Conservation (phyloP, 2,329 filamentous ascomycete genomes). For the Scedosporium dehoogii region DNA sequence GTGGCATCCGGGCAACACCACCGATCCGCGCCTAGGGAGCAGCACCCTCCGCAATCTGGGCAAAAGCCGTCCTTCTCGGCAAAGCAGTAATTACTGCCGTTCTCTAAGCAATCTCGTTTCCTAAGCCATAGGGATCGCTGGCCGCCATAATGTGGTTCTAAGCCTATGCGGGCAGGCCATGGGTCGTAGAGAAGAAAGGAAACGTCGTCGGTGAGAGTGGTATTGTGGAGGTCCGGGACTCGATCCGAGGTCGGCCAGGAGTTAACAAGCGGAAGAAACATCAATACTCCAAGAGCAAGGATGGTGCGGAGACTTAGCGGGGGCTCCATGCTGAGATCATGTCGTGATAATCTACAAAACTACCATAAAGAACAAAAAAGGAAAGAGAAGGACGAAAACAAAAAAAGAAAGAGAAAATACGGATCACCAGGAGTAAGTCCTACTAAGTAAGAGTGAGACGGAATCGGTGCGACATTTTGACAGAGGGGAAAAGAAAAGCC, state of each 20-base stretch:
- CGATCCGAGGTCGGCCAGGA: background rate
- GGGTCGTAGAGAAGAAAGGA: background rate
- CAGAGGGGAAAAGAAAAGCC: background rate
- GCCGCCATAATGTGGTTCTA: background rate
- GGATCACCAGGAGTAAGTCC: background rate
- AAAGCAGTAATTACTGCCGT: conserved; percentile 10
- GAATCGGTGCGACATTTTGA: background rate
- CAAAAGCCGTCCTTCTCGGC: conserved; percentile 7
- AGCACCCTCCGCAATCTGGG: conserved; percentile 9
- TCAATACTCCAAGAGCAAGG: background rate
- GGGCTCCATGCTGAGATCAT: background rate
- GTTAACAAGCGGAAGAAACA: background rate
- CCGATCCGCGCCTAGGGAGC: conserved; percentile 1
- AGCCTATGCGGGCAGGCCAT: background rate
- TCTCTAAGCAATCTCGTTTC: conserved; percentile 5
- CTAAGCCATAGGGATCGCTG: background rate
- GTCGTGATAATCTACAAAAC: background rate
- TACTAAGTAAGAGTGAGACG: background rate
- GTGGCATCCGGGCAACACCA: conserved; percentile 8
- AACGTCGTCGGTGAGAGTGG: background rate
- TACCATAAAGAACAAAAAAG: background rate
- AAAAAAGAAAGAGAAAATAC: background rate
- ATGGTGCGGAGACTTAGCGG: background rate
- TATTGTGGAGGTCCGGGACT: background rate
- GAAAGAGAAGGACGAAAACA: background rate